A percentile compares a stretch with the other conserved stretches of the same genome.
phyloP scores from a whole-genome alignment of 2,329 filamentous ascomycete species.

The Monosporascus sp. region DNA sequence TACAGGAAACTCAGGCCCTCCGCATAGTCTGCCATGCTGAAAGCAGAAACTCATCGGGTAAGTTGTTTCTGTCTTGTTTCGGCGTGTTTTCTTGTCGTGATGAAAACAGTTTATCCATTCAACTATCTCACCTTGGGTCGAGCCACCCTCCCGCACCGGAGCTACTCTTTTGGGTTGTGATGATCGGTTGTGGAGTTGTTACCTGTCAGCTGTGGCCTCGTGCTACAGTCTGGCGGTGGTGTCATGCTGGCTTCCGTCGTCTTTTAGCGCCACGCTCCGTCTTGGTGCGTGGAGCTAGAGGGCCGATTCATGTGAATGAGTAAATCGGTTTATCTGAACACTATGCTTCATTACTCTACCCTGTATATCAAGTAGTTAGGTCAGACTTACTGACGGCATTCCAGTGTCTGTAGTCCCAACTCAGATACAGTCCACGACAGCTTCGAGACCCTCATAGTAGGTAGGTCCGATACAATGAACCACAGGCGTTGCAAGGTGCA shows the following conservation, averaged over 20 bases:
- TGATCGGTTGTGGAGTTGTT: conserved; percentile 73
- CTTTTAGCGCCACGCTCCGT: conserved; percentile 47
- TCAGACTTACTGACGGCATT: too few relatives aligned
- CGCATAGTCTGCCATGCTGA: not conserved
- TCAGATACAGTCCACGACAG: too few relatives aligned
- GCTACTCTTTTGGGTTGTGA: conserved; percentile 43
- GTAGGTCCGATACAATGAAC: too few relatives aligned
- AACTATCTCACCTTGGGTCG: conserved; percentile 59
- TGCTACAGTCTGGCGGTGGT: conserved; percentile 23
- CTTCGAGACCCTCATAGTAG: too few relatives aligned
- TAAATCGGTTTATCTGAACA: conserved; percentile 63
- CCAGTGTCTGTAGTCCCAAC: too few relatives aligned
- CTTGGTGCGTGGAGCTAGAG: conserved; percentile 43
- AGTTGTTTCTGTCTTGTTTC: conserved; percentile 6
- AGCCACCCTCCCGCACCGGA: conserved; percentile 71
- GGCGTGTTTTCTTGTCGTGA: conserved; percentile 32
- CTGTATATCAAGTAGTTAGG: too few relatives aligned
- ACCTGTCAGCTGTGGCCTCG: conserved; percentile 25
- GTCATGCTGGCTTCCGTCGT: conserved; percentile 59
- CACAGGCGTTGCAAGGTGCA: too few relatives aligned
- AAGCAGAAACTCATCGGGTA: conserved; percentile 32
- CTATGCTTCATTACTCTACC: not conserved
- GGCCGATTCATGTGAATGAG: conserved; percentile 61
- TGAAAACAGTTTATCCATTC: conserved; percentile 72
- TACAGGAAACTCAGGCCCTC: not conserved